phyloP scores from a whole-genome alignment of 345 rosid species.

The Dipteronia dyeriana region DNA sequence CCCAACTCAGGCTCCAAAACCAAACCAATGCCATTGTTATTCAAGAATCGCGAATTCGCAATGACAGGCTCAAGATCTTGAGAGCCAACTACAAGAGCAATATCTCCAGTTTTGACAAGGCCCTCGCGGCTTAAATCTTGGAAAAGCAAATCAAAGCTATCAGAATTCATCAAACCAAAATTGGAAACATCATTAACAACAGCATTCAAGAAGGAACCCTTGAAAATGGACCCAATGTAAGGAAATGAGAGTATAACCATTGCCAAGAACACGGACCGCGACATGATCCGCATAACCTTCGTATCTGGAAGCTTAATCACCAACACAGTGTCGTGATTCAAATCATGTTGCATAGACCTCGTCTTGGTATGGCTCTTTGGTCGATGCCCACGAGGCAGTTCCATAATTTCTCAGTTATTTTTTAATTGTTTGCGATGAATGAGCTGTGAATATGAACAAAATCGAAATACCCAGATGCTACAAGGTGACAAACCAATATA shows the following conservation, averaged over 20 bases:
- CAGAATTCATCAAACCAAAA: slow-evolving; percentile 26
- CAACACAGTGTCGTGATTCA: slow-evolving; percentile 30
- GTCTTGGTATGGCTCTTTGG: slow-evolving; percentile 19
- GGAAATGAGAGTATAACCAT: slow-evolving; percentile 40
- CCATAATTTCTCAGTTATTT: slow-evolving; percentile 19
- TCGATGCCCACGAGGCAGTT: slow-evolving; percentile 22
- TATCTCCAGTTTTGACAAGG: slow-evolving; percentile 48
- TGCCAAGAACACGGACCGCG: slow-evolving; percentile 48
- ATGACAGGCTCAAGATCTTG: slow-evolving; percentile 23
- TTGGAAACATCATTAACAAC: slow-evolving; percentile 13
- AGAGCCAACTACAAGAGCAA: slow-evolving; percentile 41
- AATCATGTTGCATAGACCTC: slow-evolving; percentile 23
- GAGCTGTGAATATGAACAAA: neutral
- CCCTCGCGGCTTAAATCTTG: slow-evolving; percentile 48
- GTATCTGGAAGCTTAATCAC: slow-evolving; percentile 47
- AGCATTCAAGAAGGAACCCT: slow-evolving; percentile 10
- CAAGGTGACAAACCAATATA: slow-evolving; percentile 8
- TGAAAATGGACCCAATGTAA: slow-evolving; percentile 30
- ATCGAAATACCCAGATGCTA: slow-evolving; percentile 25
- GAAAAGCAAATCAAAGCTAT: slow-evolving; percentile 37
- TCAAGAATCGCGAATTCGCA: slow-evolving; percentile 28
- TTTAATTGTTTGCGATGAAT: neutral
- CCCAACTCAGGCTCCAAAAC: slow-evolving; percentile 33
- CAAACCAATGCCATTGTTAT: slow-evolving; percentile 33
- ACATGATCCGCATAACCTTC: slow-evolving; percentile 35